These are phyloP conservation scores for Crithidia sp. DNA, from an alignment of 208 protist species.

Conservation along the genomic window DNA sequence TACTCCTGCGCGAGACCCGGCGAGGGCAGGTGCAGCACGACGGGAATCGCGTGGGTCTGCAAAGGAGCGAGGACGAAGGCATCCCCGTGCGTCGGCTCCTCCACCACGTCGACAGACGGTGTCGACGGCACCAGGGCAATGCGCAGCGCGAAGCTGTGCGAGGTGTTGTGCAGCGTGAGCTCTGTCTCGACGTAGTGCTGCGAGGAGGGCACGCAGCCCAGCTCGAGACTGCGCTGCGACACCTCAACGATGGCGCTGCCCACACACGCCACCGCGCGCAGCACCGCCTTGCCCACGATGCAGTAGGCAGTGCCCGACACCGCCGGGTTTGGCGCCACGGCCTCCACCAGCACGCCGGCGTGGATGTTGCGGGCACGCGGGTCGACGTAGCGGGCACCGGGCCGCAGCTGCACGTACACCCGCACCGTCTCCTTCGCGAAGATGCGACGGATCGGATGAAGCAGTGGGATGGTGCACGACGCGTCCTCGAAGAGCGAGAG, in stretches of 20 bases:
- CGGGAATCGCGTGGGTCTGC: slow-evolving; percentile 46
- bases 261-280: slow-evolving; percentile 53
- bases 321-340: slow-evolving; percentile 45
- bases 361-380: slow-evolving; percentile 48
- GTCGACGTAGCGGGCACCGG: slow-evolving; percentile 55
- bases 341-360: slow-evolving; percentile 79
- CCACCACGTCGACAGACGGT: slow-evolving; percentile 31
- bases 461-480: slow-evolving; percentile 66
- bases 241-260: slow-evolving; percentile 64
- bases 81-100: slow-evolving; percentile 26
- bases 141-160: slow-evolving; percentile 64
- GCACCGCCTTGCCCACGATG: slow-evolving; percentile 46
- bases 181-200: slow-evolving; percentile 40
- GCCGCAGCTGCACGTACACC: slow-evolving; percentile 73
- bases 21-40: slow-evolving; percentile 49
- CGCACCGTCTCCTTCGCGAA: slow-evolving; percentile 69
- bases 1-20: slow-evolving; percentile 66
- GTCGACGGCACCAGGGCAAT: slow-evolving; percentile 42
- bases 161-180: slow-evolving; percentile 62
- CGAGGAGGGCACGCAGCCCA: slow-evolving; percentile 52
- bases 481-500: slow-evolving; percentile 78
- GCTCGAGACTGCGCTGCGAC: slow-evolving; percentile 39
- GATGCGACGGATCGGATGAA: slow-evolving; percentile 56
- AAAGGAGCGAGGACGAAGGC: slow-evolving; percentile 47
- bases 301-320: slow-evolving; percentile 45